phyloP scores from a whole-genome alignment of 176 grass and related monocot genomes.

The Eragrostis curvula region DNA sequence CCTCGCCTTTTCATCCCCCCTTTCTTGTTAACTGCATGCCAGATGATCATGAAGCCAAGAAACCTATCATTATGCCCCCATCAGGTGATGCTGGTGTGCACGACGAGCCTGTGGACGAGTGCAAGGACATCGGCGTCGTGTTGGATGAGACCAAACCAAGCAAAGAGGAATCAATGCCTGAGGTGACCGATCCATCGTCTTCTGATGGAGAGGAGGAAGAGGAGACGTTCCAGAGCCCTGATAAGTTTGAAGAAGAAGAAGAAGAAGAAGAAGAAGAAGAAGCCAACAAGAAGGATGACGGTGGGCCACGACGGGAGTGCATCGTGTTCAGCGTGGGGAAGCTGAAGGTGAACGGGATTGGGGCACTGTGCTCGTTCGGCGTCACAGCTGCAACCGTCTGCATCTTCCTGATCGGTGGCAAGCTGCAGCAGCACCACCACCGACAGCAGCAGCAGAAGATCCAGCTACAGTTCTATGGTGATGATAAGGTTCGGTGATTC shows the following conservation, averaged over 20 bases:
- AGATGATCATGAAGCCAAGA: constrained; percentile 15
- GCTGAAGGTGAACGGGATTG: constrained; percentile 69
- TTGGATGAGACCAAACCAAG: constrained; percentile 10
- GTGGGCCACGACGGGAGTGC: constrained; percentile 22
- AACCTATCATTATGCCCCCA: background rate
- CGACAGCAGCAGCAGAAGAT: constrained; percentile 65
- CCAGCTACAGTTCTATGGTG: constrained; percentile 79
- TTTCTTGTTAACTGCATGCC: background rate
- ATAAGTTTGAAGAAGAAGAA: constrained; percentile 3
- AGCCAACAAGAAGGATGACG: background rate
- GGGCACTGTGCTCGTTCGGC: constrained; percentile 81
- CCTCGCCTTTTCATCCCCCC: constrained; percentile 17
- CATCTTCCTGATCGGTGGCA: constrained; percentile 63
- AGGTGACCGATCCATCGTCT: background rate
- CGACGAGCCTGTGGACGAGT: constrained; percentile 27
- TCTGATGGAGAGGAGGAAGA: constrained; percentile 32
- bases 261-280: background rate
- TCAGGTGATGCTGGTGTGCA: background rate
- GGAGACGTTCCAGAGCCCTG: constrained; percentile 1
- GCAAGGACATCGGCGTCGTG: constrained; percentile 70
- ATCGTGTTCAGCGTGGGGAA: constrained; percentile 61
- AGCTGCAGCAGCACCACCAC: constrained; percentile 43
- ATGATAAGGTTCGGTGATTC: constrained; percentile 59
- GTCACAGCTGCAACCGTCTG: constrained; percentile 72
- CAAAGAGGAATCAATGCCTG: constrained; percentile 15